These are phyloP conservation scores for Dothiorella sarmentorum DNA, from an alignment of 2,329 filamentous ascomycete genomes.

Conservation along the genomic window DNA sequence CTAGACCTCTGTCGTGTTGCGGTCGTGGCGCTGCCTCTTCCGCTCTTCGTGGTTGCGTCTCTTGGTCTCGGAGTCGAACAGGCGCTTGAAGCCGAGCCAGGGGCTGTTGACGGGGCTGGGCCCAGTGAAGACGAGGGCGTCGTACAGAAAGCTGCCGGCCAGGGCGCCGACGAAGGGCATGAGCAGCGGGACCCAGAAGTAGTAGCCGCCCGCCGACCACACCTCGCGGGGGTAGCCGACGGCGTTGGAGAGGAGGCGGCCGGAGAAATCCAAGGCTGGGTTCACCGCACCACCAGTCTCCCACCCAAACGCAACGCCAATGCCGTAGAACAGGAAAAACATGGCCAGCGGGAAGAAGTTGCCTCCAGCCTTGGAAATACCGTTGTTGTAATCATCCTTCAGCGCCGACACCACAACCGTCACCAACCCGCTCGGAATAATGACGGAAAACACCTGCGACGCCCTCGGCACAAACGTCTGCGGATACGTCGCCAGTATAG, in stretches of 20 bases:
- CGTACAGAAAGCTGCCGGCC: constrained; percentile 65
- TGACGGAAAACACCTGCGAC: constrained; percentile 69
- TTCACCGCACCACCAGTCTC: constrained; percentile 61
- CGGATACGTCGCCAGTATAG: constrained; percentile 72
- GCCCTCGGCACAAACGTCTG: constrained; percentile 63
- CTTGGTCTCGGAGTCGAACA: no score
- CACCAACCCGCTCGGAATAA: constrained; percentile 63
- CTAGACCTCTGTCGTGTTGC: no score
- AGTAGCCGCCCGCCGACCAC: constrained; percentile 65
- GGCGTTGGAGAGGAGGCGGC: constrained; percentile 62
- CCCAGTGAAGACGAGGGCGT: constrained; percentile 66
- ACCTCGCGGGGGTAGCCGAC: constrained; percentile 66
- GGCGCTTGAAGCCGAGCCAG: constrained; percentile 48
- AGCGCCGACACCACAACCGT: constrained; percentile 72
- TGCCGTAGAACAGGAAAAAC: constrained; percentile 71
- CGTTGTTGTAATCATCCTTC: constrained; percentile 51
- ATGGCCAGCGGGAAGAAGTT: constrained; percentile 53
- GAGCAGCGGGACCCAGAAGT: constrained; percentile 61
- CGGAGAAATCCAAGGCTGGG: constrained; percentile 68
- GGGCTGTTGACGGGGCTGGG: constrained; percentile 68
- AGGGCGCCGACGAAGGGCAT: constrained; percentile 63
- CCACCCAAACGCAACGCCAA: constrained; percentile 71
- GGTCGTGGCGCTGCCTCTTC: no score
- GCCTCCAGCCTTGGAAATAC: constrained; percentile 26
- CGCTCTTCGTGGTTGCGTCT: no score